phyloP scores from a whole-genome alignment of 1,284 basidiomycete genomes.

The Irpex rosettiformis region DNA sequence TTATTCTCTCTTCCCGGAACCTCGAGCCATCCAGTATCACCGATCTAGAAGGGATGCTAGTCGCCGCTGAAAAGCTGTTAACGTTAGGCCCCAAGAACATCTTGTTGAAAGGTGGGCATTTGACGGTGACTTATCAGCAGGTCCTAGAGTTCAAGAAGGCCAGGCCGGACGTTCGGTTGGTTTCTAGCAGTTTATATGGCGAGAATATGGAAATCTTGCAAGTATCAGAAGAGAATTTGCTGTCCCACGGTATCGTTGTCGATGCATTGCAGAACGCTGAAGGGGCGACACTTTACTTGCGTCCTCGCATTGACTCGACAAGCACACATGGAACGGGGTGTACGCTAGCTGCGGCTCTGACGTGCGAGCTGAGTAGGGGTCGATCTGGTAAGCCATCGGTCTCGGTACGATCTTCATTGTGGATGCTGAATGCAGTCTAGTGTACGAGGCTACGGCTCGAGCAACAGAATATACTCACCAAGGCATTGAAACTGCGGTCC shows the following conservation, averaged over 20 bases:
- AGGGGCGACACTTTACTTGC: constrained; percentile 54
- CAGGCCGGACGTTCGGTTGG: constrained; percentile 32
- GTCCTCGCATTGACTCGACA: constrained; percentile 62
- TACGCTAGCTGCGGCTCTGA: constrained; percentile 84
- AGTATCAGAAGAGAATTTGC: constrained; percentile 21
- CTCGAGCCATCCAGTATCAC: constrained; percentile 34
- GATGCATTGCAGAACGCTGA: constrained; percentile 63
- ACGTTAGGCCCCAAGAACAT: constrained; percentile 54
- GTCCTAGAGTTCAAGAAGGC: constrained; percentile 32
- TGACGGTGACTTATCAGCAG: constrained; percentile 44
- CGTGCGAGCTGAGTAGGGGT: constrained; percentile 62
- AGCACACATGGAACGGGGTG: constrained; percentile 95
- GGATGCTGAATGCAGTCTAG: constrained; percentile 31
- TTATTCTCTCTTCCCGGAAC: constrained; percentile 49
- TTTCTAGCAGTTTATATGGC: constrained; percentile 41
- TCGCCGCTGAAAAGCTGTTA: constrained; percentile 57
- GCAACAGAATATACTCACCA: constrained; percentile 75
- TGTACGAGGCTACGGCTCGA: constrained; percentile 52
- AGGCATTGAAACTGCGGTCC: constrained; percentile 71
- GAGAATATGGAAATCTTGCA: constrained; percentile 65
- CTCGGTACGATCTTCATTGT: no score
- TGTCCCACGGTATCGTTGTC: constrained; percentile 51
- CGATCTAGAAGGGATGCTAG: constrained; percentile 64
- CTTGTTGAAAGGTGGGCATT: constrained; percentile 89
- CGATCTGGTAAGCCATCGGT: no score